Evolutionary conservation across 2,329 filamentous ascomycete genomes (phyloP).

Genomic region (Xylaria sp.): DNA sequence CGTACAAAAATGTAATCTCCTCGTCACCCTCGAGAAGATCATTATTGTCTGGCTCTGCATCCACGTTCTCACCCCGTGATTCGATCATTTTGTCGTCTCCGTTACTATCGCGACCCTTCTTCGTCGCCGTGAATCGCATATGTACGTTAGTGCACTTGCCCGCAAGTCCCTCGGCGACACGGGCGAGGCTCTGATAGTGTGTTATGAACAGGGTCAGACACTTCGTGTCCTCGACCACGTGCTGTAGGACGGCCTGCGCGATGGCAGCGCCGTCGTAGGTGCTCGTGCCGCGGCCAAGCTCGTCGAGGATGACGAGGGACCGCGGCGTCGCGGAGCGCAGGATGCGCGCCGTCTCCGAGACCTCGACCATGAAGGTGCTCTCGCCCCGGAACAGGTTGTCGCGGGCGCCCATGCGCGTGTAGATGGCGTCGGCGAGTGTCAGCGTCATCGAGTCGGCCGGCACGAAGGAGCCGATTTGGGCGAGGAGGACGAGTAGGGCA

Average conservation of each 20-base stretch:
- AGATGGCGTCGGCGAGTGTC: constrained; percentile 89
- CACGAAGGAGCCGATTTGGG: constrained; percentile 94
- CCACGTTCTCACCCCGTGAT: constrained; percentile 40
- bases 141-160: constrained; percentile 84
- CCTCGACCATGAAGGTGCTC: constrained; percentile 97
- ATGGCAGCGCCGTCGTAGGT: constrained; percentile 98
- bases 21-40: constrained; percentile 66
- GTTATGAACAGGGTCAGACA: constrained; percentile 96
- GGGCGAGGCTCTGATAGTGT: constrained; percentile 89
- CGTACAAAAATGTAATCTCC: constrained; percentile 94
- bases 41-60: constrained; percentile 46
- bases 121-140: constrained; percentile 79
- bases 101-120: constrained; percentile 13
- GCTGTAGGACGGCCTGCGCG: constrained; percentile 88
- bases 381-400: constrained; percentile 97
- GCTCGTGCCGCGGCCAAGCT: constrained; percentile 90
- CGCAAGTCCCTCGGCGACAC: constrained; percentile 74
- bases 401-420: constrained; percentile 94
- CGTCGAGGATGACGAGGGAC: constrained; percentile 90
- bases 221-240: constrained; percentile 78
- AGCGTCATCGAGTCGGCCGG: constrained; percentile 79
- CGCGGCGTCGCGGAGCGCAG: constrained; percentile 87
- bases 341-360: constrained; percentile 91
- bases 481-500: constrained; percentile 91
- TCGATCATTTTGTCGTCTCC: background rate